These are phyloP conservation scores for Pilaira anomala DNA, from an alignment of 192 early-diverging fungal species.

Conservation along the genomic window DNA sequence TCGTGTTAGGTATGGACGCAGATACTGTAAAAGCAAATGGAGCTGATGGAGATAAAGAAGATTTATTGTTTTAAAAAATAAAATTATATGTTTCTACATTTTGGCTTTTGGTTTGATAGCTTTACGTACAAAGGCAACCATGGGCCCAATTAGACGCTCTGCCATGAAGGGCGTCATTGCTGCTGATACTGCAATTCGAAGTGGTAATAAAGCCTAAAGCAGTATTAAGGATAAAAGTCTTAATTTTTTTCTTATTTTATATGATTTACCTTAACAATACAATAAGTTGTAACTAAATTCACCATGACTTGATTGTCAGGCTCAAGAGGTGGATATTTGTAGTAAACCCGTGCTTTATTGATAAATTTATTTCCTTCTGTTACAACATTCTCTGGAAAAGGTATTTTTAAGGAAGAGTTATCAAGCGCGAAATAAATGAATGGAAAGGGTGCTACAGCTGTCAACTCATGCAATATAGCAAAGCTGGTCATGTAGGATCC, in stretches of 20 bases:
- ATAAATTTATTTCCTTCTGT: constrained; percentile 57
- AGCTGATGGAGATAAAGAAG: constrained; percentile 23
- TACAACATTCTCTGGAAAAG: constrained; percentile 66
- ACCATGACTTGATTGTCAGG: constrained; percentile 55
- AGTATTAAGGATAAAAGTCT: not conserved
- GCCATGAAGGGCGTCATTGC: constrained; percentile 60
- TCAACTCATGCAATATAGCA: constrained; percentile 83
- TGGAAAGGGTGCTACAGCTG: constrained; percentile 77
- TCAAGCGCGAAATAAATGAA: constrained; percentile 66
- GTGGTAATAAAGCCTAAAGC: constrained; percentile 55
- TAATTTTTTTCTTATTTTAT: not conserved
- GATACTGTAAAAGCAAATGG: constrained; percentile 23
- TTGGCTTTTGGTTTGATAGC: not conserved
- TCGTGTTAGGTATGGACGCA: constrained; percentile 32
- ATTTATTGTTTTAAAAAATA: constrained; percentile 31
- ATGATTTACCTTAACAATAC: constrained; percentile 68
- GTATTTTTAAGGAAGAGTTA: constrained; percentile 52
- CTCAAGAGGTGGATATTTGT: constrained; percentile 50
- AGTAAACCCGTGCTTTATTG: constrained; percentile 49
- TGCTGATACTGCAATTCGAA: constrained; percentile 56
- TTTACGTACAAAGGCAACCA: constrained; percentile 13
- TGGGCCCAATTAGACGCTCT: constrained; percentile 44
- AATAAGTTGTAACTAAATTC: constrained; percentile 77
- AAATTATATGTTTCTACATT: not conserved
- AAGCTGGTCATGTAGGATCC: constrained; percentile 72